Evolutionary conservation across 768 basidiomycete species (phyloP).

Genomic region (Boletus reticuloceps): DNA sequence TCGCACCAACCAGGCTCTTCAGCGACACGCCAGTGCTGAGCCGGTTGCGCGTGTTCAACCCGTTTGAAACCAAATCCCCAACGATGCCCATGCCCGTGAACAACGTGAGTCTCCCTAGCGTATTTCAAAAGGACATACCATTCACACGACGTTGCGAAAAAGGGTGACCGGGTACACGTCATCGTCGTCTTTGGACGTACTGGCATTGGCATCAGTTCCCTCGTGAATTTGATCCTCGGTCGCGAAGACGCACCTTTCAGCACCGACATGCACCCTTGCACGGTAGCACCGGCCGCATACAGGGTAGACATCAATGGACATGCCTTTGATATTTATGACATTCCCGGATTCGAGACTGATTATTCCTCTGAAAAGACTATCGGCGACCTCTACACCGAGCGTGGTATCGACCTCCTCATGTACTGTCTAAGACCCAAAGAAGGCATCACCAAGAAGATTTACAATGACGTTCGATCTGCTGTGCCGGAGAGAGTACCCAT

Average conservation of each 20-base stretch:
- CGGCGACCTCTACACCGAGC: slow-evolving; percentile 28
- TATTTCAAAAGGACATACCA: neutral
- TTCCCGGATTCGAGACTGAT: slow-evolving; percentile 27
- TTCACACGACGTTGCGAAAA: neutral
- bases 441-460: slow-evolving; percentile 27
- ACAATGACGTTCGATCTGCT: slow-evolving; percentile 25
- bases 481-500: slow-evolving; percentile 36
- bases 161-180: slow-evolving; percentile 32
- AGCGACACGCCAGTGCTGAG: slow-evolving; percentile 21
- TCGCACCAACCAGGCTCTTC: slow-evolving; percentile 18
- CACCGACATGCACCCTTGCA: slow-evolving; percentile 32
- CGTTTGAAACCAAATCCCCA: slow-evolving; percentile 20
- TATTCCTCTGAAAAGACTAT: slow-evolving; percentile 23
- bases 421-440: slow-evolving; percentile 30
- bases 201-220: slow-evolving; percentile 32
- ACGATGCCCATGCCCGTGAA: slow-evolving; percentile 29
- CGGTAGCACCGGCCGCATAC: slow-evolving; percentile 20
- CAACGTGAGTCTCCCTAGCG: slow-evolving; percentile 20
- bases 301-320: slow-evolving; percentile 30
- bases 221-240: slow-evolving; percentile 32
- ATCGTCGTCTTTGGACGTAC: slow-evolving; percentile 34
- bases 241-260: slow-evolving; percentile 33
- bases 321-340: slow-evolving; percentile 31
- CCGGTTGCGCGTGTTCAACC: slow-evolving; percentile 25
- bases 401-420: slow-evolving; percentile 31